Evolutionary conservation across 1,284 basidiomycete species (phyloP).

Genomic region (Ceratobasidium papillatum): DNA sequence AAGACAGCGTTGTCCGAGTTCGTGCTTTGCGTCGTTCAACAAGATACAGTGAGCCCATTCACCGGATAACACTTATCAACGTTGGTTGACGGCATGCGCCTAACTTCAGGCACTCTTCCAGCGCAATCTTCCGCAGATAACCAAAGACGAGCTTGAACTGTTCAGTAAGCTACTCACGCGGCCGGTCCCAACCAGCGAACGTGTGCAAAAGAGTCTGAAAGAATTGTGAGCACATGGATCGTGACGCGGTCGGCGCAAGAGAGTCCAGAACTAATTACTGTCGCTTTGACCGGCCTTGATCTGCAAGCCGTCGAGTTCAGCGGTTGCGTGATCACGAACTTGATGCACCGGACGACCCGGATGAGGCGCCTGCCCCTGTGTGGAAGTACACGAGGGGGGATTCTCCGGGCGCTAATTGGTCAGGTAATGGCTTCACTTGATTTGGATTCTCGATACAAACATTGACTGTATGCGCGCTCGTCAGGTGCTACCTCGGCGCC

Average conservation of each 20-base stretch:
- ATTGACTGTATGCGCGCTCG: conserved; percentile 9
- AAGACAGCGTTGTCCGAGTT: conserved; percentile 33
- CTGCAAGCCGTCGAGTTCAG: conserved; percentile 26
- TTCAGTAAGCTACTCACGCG: conserved; percentile 37
- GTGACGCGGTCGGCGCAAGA: not conserved
- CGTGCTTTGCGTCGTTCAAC: conserved; percentile 16
- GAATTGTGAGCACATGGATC: conserved; percentile 33
- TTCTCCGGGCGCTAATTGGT: conserved; percentile 19
- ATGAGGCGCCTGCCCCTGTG: conserved; percentile 12
- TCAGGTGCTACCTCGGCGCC: conserved; percentile 12
- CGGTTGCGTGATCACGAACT: conserved; percentile 37
- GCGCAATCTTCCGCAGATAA: conserved; percentile 35
- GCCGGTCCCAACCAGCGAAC: conserved; percentile 13
- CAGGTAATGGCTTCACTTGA: not conserved
- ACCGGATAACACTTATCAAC: conserved; percentile 5
- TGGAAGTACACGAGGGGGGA: conserved; percentile 35
- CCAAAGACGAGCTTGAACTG: conserved; percentile 34
- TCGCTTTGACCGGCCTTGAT: not conserved
- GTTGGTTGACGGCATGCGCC: not conserved
- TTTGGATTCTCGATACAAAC: conserved; percentile 3
- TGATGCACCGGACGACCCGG: conserved; percentile 13
- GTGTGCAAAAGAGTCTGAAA: conserved; percentile 29
- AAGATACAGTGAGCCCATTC: conserved; percentile 18
- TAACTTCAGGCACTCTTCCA: conserved; percentile 31
- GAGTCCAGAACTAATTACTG: conserved; percentile 16